Percentiles rank a stretch among this genome's conserved stretches.
Evolutionary conservation across 495 filamentous ascomycete species (phyloP).

Genomic region (Tuber umbilicatum): DNA sequence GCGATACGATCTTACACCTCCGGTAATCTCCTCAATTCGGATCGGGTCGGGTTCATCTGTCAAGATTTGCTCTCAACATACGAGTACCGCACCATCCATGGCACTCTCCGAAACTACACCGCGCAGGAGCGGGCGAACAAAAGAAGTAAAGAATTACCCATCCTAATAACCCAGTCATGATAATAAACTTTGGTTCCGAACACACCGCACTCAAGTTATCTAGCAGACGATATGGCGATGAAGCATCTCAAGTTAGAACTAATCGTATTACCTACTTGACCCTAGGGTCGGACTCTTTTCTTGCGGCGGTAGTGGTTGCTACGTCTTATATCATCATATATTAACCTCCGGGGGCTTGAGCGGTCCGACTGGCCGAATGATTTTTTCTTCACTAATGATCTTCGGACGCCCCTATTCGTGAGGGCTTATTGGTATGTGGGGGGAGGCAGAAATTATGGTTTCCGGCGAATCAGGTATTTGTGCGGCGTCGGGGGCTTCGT

Average conservation of each 20-base stretch:
- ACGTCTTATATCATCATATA: neutral
- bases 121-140: neutral
- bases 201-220: neutral
- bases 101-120: neutral
- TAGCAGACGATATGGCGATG: neutral
- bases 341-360: neutral
- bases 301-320: neutral
- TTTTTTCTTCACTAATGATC: neutral
- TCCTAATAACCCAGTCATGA: neutral
- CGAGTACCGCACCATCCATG: neutral
- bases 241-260: neutral
- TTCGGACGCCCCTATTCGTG: neutral
- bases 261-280: neutral
- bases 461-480: neutral
- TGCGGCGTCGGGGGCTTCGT: neutral
- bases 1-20: neutral
- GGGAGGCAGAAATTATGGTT: neutral
- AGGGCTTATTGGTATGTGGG: neutral
- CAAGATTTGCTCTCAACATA: neutral
- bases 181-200: neutral
- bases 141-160: neutral
- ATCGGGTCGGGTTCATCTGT: neutral
- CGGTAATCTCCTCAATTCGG: neutral
- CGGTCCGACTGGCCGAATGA: neutral
- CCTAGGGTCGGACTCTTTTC: neutral